These are phyloP conservation scores for Capronia americana DNA, from an alignment of 2,329 filamentous ascomycete genomes.

Conservation along the genomic window DNA sequence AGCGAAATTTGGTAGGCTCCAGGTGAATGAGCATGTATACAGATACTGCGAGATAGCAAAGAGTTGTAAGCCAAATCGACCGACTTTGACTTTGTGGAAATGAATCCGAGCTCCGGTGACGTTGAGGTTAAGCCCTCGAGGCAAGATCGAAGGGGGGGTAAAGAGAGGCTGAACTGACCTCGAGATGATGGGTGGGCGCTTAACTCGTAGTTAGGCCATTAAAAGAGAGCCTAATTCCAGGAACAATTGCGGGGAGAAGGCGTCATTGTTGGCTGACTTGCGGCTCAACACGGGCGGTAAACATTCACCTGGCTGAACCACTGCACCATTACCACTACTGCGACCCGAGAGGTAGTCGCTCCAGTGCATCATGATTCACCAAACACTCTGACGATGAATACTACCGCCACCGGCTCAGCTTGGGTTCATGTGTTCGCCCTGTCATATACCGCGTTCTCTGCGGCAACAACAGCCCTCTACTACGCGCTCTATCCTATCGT, in stretches of 20 bases:
- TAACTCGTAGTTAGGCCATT: neutral
- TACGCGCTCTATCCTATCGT: constrained; percentile 50
- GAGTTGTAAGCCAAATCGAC: constrained; percentile 3
- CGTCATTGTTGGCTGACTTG: constrained; percentile 17
- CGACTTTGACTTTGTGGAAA: constrained; percentile 5
- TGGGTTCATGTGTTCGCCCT: constrained; percentile 34
- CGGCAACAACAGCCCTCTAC: constrained; percentile 43
- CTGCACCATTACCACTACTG: neutral
- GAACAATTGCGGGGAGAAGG: constrained; percentile 18
- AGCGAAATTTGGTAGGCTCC: constrained; percentile 35
- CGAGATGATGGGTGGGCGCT: neutral
- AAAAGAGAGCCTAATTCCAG: constrained; percentile 13
- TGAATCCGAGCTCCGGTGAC: constrained; percentile 20
- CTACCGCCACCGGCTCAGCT: constrained; percentile 19
- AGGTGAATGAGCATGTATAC: constrained; percentile 32
- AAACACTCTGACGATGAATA: constrained; percentile 2
- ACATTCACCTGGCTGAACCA: constrained; percentile 1
- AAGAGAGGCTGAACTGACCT: neutral
- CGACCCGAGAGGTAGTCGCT: neutral
- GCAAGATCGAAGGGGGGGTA: neutral
- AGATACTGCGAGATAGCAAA: constrained; percentile 2
- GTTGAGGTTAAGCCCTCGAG: constrained; percentile 13
- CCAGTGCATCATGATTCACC: constrained; percentile 15
- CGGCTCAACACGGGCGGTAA: constrained; percentile 10
- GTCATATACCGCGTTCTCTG: constrained; percentile 3